Base-by-base conservation (phyloP, 805 yeast species). In the Wickerhamia fluorescens region DNA sequence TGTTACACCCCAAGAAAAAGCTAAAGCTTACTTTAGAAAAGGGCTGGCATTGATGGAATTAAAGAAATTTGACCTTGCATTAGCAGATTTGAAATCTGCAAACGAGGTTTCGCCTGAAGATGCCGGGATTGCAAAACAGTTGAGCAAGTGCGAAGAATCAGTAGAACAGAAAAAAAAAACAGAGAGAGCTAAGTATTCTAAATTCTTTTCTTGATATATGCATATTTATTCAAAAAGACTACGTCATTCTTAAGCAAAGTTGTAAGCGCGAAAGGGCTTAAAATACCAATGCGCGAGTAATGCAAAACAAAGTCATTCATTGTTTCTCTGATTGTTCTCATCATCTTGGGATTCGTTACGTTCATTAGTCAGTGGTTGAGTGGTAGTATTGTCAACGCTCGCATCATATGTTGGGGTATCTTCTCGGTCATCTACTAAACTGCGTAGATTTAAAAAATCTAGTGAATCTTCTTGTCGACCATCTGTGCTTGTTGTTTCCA, bases 21-120 rank as follows among this genome's bases (percentile, higher is more conserved):
- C 82, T 1, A 78, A 78, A 45, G 78, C 76, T 1, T 53, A 57
- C 33, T 78, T 63, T 44, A 66, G 86, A 54, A 64, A 66, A 37
- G 84, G 78, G 0, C 29, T 36, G 16, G 61, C 73, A 31, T 59
- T 61, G 20, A 37, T 54, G 2, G 64, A 60, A 7, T 43, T 66
- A 34, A 71, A 63, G 16, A 66, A 71, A 37, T 64, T 58, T 28
- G 66, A 68, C 12, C 64, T 59, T 11, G 81, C 87, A 0, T 40
- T 72, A 1, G 47, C 45, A 6, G 69, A 69, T 21, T 61, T 75
- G 25, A 44, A 55, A 23, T 40, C 45, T 9, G 82, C 84, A 8
- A 40, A 47, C 8, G 49, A 47, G 6, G 37, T 59, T 19, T 61
- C 65, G 23, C 73, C 76, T 9, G 44, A 56, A 3, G 89, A 82